Evolutionary conservation across 805 yeast species (phyloP), one percentile per base, ranked within the genome.

Genomic region (Priceomyces melissophilus): DNA sequence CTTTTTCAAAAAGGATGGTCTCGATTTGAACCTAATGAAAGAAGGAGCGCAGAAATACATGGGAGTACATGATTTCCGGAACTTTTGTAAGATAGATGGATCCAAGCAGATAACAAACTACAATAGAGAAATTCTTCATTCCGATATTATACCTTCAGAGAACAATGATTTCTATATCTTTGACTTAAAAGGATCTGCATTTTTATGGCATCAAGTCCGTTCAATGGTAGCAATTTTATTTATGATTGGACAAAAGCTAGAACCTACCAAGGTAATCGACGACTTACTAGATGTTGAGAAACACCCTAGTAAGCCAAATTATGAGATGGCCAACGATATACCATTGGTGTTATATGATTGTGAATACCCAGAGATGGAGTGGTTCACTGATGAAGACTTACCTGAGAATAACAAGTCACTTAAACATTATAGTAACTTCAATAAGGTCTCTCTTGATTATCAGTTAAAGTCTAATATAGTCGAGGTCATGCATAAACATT

Each of bases 151-250:
- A 10, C 63, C 53, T 14, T 27, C 38, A 16, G 49, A 57, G 9
- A 50, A 58, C 40, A 67, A 69, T 26, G 78, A 75, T 3, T 70
- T 77, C 40, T 85, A 71, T 53, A 82, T 81, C 42, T 80, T 91
- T 58, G 89, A 88, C 57, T 65, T 93, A 39, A 72, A 76, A 46
- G 99, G 99, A 0, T 71, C 86, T 1, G 99, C 98, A 7, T 93
- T 93, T 52, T 64, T 93, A 41, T 93, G 98, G 98, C 98, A 93
- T 59, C 99, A 93, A 62, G 99, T 93, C 13, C 76, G 99, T 43
- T 89, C 96, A 50, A 93, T 93, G 93, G 78, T 89, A 67, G 96
- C 96, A 0, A 69, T 85, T 9, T 59, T 93, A 41, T 78, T 93
- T 40, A 62, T 84, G 16, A 81, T 89, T 6, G 99, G 96, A 0